Evolutionary conservation across 2,329 filamentous ascomycete species (phyloP), one percentile per base, ranked within the genome.

Genomic region (Fusarium ambrosium): DNA sequence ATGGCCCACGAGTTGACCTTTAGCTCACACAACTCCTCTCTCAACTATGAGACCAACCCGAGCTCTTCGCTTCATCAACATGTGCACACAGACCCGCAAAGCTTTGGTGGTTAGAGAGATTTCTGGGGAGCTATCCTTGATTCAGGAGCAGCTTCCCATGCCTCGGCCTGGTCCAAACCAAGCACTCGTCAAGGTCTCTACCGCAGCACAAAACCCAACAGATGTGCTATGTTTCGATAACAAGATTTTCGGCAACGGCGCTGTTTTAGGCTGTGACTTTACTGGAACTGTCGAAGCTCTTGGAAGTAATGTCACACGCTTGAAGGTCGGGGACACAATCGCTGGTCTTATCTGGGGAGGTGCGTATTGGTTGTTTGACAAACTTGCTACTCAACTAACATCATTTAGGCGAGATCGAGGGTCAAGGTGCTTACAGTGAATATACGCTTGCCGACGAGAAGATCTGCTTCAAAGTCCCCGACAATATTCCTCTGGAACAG

Each of bases 371-470:
- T n/a, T 34, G 2, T 76, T 77, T 20, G 34, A 16, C 16, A 34
- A 3, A 4, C 29, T 18, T 18, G 14, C 3, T 13, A 5, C 11
- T 24, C 24, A 14, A 8, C 27, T 55, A 5, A 20, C 43, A 39
- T 61, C 7, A 2, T n/a, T n/a, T 55, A 73, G 73, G 69, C n/a
- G 70, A 74, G 29, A 65, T 66, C 22, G 60, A 70, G 56, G 80
- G 81, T 1, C 61, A 83, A 2, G 84, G 84, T 2, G 84, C 76
- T 3, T 85, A 83, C 72, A 80, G 80, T 61, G 71, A 85, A 66
- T 85, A 85, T 64, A 77, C 79, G 0, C 16, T 86, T 1, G 84
- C 84, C 3, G 83, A 86, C 37, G 81, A 85, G 29, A 67, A 71
- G 7, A 84, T 85, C 51, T 82, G 79, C 53, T 86, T 84, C 72